Percentiles rank a stretch among this genome's conserved stretches.
Conservation (phyloP, 2,329 filamentous ascomycete genomes). For the Pleoardoris graminearum region DNA sequence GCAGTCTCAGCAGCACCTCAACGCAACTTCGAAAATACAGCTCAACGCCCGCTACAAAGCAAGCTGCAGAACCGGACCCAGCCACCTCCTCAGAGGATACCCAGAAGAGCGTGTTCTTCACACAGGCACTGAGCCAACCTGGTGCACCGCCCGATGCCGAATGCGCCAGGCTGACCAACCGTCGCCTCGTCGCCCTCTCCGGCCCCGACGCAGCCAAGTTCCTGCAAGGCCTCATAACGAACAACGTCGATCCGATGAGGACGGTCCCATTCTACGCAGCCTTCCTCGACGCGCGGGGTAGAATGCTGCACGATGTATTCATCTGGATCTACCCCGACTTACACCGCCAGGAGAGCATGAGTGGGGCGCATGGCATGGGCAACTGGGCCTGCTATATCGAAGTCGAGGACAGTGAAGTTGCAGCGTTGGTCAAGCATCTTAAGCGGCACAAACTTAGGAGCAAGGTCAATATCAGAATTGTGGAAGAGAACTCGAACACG, state of each 20-base stretch:
- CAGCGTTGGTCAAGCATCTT: conserved; percentile 69
- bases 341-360: conserved; percentile 20
- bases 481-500: conserved; percentile 53
- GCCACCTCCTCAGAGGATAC: not conserved
- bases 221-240: conserved; percentile 84
- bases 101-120: conserved; percentile 11
- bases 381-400: conserved; percentile 73
- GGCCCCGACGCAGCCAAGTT: conserved; percentile 81
- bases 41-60: conserved; percentile 26
- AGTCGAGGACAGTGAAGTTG: conserved; percentile 70
- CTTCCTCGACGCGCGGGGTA: conserved; percentile 80
- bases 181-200: conserved; percentile 76
- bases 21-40: not conserved
- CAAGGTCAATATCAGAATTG: conserved; percentile 68
- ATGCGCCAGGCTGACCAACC: conserved; percentile 65
- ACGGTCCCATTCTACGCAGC: conserved; percentile 64
- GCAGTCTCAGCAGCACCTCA: not conserved
- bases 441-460: conserved; percentile 84
- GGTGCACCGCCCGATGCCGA: conserved; percentile 48
- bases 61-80: not conserved
- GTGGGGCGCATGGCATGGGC: conserved; percentile 27
- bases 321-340: conserved; percentile 61
- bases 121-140: conserved; percentile 22
- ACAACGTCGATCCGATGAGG: conserved; percentile 61
- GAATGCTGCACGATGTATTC: conserved; percentile 87